A percentile compares a stretch with the other conserved stretches of the same genome.
phyloP scores from a whole-genome alignment of 2,329 filamentous ascomycete genomes.

The Trichoderma afroharzianum region DNA sequence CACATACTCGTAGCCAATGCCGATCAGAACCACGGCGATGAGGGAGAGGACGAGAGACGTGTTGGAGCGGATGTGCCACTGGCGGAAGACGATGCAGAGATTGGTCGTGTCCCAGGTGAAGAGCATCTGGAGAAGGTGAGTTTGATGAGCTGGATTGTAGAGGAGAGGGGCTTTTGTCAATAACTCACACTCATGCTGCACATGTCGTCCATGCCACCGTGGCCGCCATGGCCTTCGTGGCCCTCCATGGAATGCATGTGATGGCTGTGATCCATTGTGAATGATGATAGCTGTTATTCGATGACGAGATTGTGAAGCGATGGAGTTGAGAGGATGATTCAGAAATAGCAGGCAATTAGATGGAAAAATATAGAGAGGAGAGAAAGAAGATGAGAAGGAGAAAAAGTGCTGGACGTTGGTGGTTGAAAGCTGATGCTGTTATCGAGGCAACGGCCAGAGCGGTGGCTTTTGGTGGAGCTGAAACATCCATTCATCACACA shows the following conservation, averaged over 20 bases:
- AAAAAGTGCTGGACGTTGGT: neutral
- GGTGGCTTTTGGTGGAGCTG: neutral
- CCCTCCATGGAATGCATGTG: conserved; percentile 41
- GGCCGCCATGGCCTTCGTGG: conserved; percentile 38
- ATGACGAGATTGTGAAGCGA: neutral
- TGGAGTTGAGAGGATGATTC: neutral
- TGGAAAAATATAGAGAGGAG: neutral
- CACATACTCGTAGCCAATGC: conserved; percentile 89
- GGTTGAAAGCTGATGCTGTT: neutral
- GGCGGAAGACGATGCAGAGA: conserved; percentile 92
- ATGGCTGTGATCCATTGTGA: conserved; percentile 35
- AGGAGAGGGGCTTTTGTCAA: too few species aligned
- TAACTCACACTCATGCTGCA: conserved; percentile 91
- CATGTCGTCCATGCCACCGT: conserved; percentile 55
- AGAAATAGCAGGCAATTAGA: neutral
- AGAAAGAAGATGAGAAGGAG: neutral
- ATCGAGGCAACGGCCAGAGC: neutral
- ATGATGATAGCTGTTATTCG: neutral
- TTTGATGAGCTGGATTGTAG: neutral
- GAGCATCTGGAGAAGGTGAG: conserved; percentile 67
- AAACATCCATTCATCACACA: neutral
- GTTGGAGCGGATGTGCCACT: conserved; percentile 80
- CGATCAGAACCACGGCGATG: conserved; percentile 73
- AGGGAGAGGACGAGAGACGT: conserved; percentile 77
- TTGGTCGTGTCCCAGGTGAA: conserved; percentile 94